Evolutionary conservation across 2,329 filamentous ascomycete species (phyloP), one percentile per base, ranked within the genome.

Genomic region (Pseudogymnoascus sp.): DNA sequence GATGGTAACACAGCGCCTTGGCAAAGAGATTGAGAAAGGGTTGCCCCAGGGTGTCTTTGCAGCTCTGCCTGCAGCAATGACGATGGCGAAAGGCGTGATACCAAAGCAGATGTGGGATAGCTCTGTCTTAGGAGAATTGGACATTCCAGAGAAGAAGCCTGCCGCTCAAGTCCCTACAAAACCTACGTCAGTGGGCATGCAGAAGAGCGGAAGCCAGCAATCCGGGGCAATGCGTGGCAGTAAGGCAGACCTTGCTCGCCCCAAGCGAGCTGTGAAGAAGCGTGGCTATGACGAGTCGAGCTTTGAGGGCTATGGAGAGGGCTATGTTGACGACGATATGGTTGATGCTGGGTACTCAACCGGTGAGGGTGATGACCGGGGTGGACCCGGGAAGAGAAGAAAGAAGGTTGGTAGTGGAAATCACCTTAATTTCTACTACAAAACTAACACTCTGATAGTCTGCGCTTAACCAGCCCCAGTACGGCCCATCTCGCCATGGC

Each of bases 271-370:
- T 62, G 81, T 84, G 65, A 90, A 89, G 77, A 92, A 92, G 79
- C 82, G 90, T 58, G 84, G 86, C 65, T 92, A 92, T 71, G 85
- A 87, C 39, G 89, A 92, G 66, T 83, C 80, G 68, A 90, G 86
- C 69, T 92, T 84, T 70, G 85, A 89, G 69, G 89, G 89, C 42
- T 92, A 92, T 69, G 83, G 84, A 48, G 88, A 91, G 67, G 86
- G 86, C 35, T 91, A 81, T 67, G 81, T 81, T 8, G 88, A 91
- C 65, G 87, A 90, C 66, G 88, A 88, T 65, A 73, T 72, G 7
- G 84, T 80, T 62, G 85, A 82, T 10, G 78, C 77, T 13, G 84
- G 83, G n/a, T 87, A 91, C 70, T 90, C 87, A 21, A 90, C 88
- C 21, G 87, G 85, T 63, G 88, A 89, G 67, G 85, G 85, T 67